phyloP scores from a whole-genome alignment of 208 protist genomes.

The Acanthamoeba rhysodes region DNA sequence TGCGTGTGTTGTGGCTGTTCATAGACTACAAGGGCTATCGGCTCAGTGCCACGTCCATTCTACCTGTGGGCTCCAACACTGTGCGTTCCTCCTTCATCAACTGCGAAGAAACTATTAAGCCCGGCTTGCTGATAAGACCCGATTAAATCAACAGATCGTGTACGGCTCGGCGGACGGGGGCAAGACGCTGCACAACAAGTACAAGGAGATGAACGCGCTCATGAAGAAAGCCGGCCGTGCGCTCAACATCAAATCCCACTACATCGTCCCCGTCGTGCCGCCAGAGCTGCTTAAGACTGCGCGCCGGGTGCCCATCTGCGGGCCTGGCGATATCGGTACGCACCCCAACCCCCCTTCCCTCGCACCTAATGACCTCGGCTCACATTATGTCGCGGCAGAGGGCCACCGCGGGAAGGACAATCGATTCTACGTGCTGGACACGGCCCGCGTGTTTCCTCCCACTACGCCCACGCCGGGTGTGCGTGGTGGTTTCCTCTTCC shows the following conservation, averaged over 20 bases:
- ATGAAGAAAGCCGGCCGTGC: slow-evolving; percentile 64
- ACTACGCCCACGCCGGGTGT: slow-evolving; percentile 7
- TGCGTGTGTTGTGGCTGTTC: not conserved
- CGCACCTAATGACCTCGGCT: not conserved
- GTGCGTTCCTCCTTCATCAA: not conserved
- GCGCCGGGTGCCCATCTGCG: slow-evolving; percentile 29
- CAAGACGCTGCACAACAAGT: slow-evolving; percentile 29
- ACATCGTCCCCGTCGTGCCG: not conserved
- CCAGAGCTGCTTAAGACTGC: not conserved
- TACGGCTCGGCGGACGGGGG: slow-evolving; percentile 27
- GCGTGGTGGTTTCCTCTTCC: slow-evolving; percentile 5
- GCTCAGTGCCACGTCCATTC: slow-evolving; percentile 30
- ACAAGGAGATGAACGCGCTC: slow-evolving; percentile 53
- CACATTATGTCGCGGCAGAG: not conserved
- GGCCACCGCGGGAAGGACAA: slow-evolving; percentile 60
- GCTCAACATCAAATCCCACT: slow-evolving; percentile 55
- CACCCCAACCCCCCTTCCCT: not conserved
- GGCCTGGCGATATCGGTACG: slow-evolving; percentile 41
- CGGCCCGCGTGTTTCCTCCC: slow-evolving; percentile 37
- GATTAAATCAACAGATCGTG: not conserved
- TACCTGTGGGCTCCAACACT: slow-evolving; percentile 24
- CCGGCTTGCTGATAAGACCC: not conserved
- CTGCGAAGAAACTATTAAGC: not conserved
- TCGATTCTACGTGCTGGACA: slow-evolving; percentile 57
- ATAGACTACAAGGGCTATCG: slow-evolving; percentile 65